A percentile compares a stretch with the other conserved stretches of the same genome.
Evolutionary conservation across 495 filamentous ascomycete species (phyloP).

Genomic region (Podospora appendiculata): DNA sequence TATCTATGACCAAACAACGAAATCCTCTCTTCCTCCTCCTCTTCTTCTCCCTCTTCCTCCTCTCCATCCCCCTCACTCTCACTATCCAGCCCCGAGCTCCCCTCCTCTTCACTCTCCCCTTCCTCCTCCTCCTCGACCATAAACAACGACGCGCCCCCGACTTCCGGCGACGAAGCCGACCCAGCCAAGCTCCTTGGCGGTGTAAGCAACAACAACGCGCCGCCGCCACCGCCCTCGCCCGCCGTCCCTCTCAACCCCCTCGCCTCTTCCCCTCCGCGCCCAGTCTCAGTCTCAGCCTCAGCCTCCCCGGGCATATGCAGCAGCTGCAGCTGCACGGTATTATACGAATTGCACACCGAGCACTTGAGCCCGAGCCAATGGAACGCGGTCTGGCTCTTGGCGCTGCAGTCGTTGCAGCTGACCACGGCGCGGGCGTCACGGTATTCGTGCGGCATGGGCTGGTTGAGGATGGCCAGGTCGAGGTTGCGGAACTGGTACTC

Average conservation of each 20-base stretch:
- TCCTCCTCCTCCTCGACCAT: conserved; percentile 31
- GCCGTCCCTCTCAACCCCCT: too few species aligned
- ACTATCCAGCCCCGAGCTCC: conserved; percentile 28
- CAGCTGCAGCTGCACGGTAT: conserved; percentile 68
- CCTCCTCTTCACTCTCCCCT: conserved; percentile 30
- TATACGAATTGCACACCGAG: conserved; percentile 74
- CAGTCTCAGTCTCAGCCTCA: not conserved
- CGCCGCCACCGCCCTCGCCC: too few species aligned
- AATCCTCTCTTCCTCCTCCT: conserved; percentile 53
- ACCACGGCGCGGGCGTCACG: conserved; percentile 71
- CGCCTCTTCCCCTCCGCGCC: too few species aligned
- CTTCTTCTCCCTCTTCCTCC: conserved; percentile 29
- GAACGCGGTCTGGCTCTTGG: conserved; percentile 75
- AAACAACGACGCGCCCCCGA: not conserved
- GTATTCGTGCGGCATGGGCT: conserved; percentile 88
- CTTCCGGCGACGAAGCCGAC: too few species aligned
- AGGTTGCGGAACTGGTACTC: conserved; percentile 87
- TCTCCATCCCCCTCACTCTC: conserved; percentile 31
- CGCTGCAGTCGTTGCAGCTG: conserved; percentile 89
- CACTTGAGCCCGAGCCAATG: conserved; percentile 96
- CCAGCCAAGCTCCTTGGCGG: too few species aligned
- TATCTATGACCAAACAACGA: conserved; percentile 66
- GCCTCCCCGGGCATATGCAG: conserved; percentile 19
- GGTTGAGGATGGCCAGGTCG: conserved; percentile 72
- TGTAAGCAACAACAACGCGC: too few species aligned